phyloP scores from a whole-genome alignment of 768 basidiomycete species.

The Suillus subluteus region DNA sequence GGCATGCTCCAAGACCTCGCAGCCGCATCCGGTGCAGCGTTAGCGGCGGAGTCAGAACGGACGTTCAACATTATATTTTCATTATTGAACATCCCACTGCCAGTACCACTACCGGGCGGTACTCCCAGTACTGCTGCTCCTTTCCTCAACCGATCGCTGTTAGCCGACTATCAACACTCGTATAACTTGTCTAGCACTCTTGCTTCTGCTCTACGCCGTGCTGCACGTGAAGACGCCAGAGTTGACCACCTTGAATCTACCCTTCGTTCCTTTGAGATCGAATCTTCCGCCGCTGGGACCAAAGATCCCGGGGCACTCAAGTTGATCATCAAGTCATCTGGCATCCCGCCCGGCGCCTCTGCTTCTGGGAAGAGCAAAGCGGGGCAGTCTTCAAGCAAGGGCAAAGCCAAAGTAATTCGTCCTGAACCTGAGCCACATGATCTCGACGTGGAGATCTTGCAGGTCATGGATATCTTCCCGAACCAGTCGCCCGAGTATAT shows the following conservation, averaged over 20 bases:
- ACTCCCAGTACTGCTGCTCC: slow-evolving; percentile 34
- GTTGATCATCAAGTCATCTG: slow-evolving; percentile 66
- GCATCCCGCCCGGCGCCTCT: slow-evolving; percentile 42
- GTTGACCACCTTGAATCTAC: slow-evolving; percentile 59
- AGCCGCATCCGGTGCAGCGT: slow-evolving; percentile 42
- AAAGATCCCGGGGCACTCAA: slow-evolving; percentile 61
- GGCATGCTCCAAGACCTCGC: slow-evolving; percentile 54
- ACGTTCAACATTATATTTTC: slow-evolving; percentile 62
- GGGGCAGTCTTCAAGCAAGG: slow-evolving; percentile 31
- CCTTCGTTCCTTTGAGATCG: slow-evolving; percentile 44
- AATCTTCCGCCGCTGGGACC: slow-evolving; percentile 15
- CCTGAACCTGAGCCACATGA: slow-evolving; percentile 31
- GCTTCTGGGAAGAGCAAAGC: slow-evolving; percentile 34
- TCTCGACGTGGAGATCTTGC: slow-evolving; percentile 61
- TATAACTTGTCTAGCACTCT: slow-evolving; percentile 62
- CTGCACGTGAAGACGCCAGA: slow-evolving; percentile 58
- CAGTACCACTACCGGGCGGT: slow-evolving; percentile 11
- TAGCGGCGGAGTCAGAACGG: slow-evolving; percentile 53
- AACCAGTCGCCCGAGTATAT: slow-evolving; percentile 61
- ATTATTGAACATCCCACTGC: slow-evolving; percentile 50
- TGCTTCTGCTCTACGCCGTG: slow-evolving; percentile 44
- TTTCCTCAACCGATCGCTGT: slow-evolving; percentile 68
- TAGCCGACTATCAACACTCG: slow-evolving; percentile 73
- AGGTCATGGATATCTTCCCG: slow-evolving; percentile 80
- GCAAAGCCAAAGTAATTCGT: slow-evolving; percentile 43